A percentile compares a stretch with the other conserved stretches of the same genome.
Conservation (phyloP, 441 rosid species). For the Euphorbia celastroides region DNA sequence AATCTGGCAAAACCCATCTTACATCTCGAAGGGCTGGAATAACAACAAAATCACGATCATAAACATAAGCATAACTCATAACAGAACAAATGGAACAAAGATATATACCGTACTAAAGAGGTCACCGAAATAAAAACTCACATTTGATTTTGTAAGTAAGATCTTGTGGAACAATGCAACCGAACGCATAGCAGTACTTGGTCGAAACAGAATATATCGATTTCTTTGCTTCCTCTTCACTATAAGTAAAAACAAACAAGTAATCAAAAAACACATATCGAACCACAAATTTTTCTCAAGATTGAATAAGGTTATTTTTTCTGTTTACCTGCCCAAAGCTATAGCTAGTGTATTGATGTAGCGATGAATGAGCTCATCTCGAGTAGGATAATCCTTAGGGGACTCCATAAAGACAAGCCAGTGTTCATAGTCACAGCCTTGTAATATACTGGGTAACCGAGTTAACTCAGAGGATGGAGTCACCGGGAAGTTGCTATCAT, state of each 20-base stretch:
- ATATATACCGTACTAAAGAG: not conserved
- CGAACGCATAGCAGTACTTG: slow-evolving; percentile 39
- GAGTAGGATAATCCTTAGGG: not conserved
- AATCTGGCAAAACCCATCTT: not conserved
- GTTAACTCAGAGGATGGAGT: not conserved
- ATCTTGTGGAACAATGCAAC: slow-evolving; percentile 28
- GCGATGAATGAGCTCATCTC: not conserved
- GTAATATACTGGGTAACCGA: not conserved
- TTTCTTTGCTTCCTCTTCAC: slow-evolving; percentile 43
- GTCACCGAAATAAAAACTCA: not conserved
- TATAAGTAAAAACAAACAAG: slow-evolving; percentile 3
- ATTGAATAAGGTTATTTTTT: no score
- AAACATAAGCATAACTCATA: not conserved
- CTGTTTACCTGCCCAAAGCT: not conserved
- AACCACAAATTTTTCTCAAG: no score
- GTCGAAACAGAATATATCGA: slow-evolving; percentile 45
- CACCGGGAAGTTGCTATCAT: not conserved
- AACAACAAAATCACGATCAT: not conserved
- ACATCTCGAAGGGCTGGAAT: not conserved
- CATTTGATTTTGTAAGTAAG: slow-evolving; percentile 10
- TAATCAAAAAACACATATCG: not conserved
- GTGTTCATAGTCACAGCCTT: not conserved
- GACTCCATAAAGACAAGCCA: not conserved
- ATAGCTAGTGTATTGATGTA: not conserved
- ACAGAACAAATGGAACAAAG: not conserved